Evolutionary conservation across 352 stramenopile species (phyloP), one percentile per base, ranked within the genome.

Genomic region (Globisporangium apiculatum): DNA sequence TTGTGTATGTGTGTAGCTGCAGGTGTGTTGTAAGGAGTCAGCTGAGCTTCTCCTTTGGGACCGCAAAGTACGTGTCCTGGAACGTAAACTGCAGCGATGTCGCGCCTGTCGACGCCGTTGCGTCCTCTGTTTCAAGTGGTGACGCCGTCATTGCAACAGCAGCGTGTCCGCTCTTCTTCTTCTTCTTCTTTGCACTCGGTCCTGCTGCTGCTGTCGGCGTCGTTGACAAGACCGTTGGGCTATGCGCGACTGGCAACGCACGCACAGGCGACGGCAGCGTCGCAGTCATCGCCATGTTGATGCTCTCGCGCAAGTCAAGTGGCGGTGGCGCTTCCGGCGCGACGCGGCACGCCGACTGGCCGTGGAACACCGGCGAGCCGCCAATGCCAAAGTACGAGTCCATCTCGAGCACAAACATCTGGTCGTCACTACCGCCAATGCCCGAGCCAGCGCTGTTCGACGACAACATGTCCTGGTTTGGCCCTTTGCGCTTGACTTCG

Each of bases 301-400:
- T 91, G 51, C 75, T 89, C 53, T 81, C 69, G 5, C 65, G 67
- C 14, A 91, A 57, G 60, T 89, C 81, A 46, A 89, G 66, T 2
- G 78, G 81, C 7, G 74, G 76, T 35, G 86, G 7, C 7, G 7
- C 64, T 48, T 86, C 76, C 5, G 78, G 71, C 3, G 48, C 50
- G 7, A 68, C 64, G 8, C 65, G 64, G 12, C 59, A 62, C 52
- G 73, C 62, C 4, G 68, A 57, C 45, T 75, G 65, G 6, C 78
- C 79, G 45, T 86, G 67, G 58, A 92, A 90, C 9, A 92, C 79
- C 6, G 83, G 83, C 4, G 83, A 92, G 1, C 76, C 80, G 5
- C 83, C 80, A n/a, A 90, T 78, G 10, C 83, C 83, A 67, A 92
- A 92, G 67, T 92, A 92, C 40, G 79, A 87, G 66, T 92, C 83